These are phyloP conservation scores for Dothistroma pini DNA, from an alignment of 2,329 filamentous ascomycete species.

Conservation along the genomic window DNA sequence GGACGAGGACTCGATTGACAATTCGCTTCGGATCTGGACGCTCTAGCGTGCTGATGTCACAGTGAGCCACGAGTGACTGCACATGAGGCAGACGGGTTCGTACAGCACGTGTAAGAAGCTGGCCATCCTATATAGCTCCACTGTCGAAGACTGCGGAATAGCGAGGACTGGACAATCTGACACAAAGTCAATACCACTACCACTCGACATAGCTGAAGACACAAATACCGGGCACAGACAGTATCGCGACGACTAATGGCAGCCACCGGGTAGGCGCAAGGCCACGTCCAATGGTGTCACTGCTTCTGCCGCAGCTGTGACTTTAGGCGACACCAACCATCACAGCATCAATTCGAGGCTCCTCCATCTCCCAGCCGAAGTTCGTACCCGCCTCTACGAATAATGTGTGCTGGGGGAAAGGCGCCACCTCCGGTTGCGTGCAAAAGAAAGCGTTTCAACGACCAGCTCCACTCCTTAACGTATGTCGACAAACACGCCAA, in stretches of 20 bases:
- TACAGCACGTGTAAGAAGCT: too few relatives aligned
- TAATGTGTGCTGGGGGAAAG: neutral
- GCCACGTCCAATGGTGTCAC: too few relatives aligned
- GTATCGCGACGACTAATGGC: neutral
- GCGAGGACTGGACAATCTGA: too few relatives aligned
- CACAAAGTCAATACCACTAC: too few relatives aligned
- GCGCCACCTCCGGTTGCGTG: neutral
- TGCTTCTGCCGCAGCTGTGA: neutral
- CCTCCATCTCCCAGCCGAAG: neutral
- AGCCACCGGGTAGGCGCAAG: neutral
- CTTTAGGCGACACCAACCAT: neutral
- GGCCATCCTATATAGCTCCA: too few relatives aligned
- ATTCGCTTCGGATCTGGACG: neutral
- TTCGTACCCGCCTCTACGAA: neutral
- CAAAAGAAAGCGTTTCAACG: neutral
- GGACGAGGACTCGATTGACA: neutral
- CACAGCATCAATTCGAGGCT: neutral
- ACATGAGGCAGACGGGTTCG: neutral
- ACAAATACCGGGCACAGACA: too few relatives aligned
- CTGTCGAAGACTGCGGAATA: neutral
- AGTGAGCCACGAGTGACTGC: neutral
- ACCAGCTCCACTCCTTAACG: slow-evolving; percentile 19
- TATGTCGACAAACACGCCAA: slow-evolving; percentile 25
- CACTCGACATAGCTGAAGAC: too few relatives aligned
- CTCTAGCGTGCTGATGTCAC: neutral